These are phyloP conservation scores for Calonectria naviculata DNA, from an alignment of 2,329 filamentous ascomycete species.

Conservation along the genomic window DNA sequence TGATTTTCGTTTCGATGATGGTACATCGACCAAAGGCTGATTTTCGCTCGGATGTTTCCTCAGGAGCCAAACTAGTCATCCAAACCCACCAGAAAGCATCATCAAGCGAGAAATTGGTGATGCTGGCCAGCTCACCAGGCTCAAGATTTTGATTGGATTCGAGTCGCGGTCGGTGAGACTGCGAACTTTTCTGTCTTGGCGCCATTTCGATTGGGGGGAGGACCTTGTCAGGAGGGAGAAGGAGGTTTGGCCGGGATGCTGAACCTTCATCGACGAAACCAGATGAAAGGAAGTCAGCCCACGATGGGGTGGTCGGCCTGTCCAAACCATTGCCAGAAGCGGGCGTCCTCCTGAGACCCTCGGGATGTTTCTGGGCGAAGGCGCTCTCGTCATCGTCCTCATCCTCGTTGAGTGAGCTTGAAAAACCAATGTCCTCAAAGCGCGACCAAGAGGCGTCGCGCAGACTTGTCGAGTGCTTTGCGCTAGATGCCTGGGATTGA, in stretches of 20 bases:
- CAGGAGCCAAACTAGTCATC: conserved; percentile 94
- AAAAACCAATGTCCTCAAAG: conserved; percentile 95
- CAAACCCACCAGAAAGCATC: conserved; percentile 99
- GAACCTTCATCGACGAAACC: conserved; percentile 86
- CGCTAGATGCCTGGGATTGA: conserved; percentile 80
- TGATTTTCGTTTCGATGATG: conserved; percentile 87
- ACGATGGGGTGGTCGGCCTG: conserved; percentile 94
- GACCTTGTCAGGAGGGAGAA: conserved; percentile 92
- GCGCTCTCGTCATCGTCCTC: conserved; percentile 71
- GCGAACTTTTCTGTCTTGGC: conserved; percentile 83
- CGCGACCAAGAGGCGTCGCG: conserved; percentile 95
- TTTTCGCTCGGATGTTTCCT: conserved; percentile 88
- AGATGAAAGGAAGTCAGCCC: conserved; percentile 96
- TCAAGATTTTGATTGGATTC: conserved; percentile 78
- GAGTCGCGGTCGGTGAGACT: conserved; percentile 82
- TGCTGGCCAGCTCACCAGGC: conserved; percentile 94
- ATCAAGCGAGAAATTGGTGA: conserved; percentile 86
- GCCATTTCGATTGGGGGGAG: conserved; percentile 84
- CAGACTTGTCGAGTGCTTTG: conserved; percentile 77
- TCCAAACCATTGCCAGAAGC: conserved; percentile 76
- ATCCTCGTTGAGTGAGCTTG: conserved; percentile 77
- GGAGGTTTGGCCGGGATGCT: conserved; percentile 69
- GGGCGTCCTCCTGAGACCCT: conserved; percentile 72
- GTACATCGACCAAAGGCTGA: conserved; percentile 95
- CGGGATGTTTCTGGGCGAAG: conserved; percentile 51